Evolutionary conservation across 306 rosid genomes (phyloP).

Genomic region (Sesbania bispinosa): DNA sequence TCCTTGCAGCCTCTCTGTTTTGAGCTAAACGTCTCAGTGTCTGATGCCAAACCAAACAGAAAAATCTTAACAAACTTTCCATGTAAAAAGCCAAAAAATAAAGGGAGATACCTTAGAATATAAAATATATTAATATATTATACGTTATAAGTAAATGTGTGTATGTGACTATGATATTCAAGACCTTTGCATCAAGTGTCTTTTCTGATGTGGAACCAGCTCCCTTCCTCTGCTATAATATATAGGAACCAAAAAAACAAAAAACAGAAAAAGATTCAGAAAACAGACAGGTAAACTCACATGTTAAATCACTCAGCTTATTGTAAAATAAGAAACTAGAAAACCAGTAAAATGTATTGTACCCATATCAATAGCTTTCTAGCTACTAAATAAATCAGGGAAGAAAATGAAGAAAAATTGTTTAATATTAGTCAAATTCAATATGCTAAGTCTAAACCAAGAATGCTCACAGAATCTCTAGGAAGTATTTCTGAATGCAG

Average conservation of each 20-base stretch:
- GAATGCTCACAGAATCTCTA: constrained; percentile 45
- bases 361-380: neutral
- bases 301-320: neutral
- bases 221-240: constrained; percentile 80
- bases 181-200: constrained; percentile 86
- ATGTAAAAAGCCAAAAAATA: neutral
- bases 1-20: constrained; percentile 95
- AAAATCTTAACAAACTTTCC: neutral
- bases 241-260: neutral
- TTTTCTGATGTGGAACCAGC: constrained; percentile 74
- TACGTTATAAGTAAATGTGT: neutral
- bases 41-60: constrained; percentile 35
- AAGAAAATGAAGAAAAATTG: neutral
- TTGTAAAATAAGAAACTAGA: neutral
- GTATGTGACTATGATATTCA: neutral
- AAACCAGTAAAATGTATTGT: constrained; percentile 10
- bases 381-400: neutral
- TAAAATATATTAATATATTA: neutral
- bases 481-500: constrained; percentile 37
- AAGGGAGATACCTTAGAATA: neutral
- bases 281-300: neutral
- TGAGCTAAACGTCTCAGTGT: constrained; percentile 93
- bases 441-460: neutral
- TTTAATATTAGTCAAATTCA: neutral
- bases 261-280: neutral